These are phyloP conservation scores for Dendrobium nobile DNA, from an alignment of 106 monocot species.

Conservation along the genomic window DNA sequence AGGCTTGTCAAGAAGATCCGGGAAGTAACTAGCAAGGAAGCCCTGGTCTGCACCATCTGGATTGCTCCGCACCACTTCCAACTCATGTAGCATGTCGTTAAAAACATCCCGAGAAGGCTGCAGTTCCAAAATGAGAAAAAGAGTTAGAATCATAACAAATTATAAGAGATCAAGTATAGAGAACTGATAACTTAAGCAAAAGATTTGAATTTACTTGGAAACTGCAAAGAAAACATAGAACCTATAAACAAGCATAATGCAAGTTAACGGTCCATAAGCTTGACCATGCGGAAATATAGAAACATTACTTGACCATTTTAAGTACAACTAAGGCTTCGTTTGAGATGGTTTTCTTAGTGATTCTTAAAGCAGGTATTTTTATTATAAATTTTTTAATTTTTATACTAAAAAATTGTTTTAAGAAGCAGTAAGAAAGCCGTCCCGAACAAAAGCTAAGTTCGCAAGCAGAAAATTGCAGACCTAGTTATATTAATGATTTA, in stretches of 20 bases:
- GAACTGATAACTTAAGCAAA: neutral
- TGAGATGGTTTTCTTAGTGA: too few relatives aligned
- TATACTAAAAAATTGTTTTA: too few relatives aligned
- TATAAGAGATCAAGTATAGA: neutral
- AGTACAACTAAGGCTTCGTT: too few relatives aligned
- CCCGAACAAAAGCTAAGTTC: too few relatives aligned
- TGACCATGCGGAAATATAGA: too few relatives aligned
- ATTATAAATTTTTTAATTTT: too few relatives aligned
- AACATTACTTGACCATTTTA: too few relatives aligned
- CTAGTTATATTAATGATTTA: too few relatives aligned
- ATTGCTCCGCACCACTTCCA: conserved; percentile 58
- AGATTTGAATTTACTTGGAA: neutral
- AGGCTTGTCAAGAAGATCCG: conserved; percentile 71
- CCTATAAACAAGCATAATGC: neutral
- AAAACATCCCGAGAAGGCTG: conserved; percentile 80
- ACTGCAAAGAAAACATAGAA: neutral
- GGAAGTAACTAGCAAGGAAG: conserved; percentile 74
- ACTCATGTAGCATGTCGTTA: conserved; percentile 78
- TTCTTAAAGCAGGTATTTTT: too few relatives aligned
- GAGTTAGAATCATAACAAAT: conserved; percentile 3
- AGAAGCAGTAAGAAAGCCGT: too few relatives aligned
- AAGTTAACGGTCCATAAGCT: too few relatives aligned
- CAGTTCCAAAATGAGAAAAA: neutral
- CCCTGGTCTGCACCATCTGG: conserved; percentile 96
- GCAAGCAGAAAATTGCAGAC: too few relatives aligned